A percentile compares a stretch with the other conserved stretches of the same genome.
Evolutionary conservation across 345 rosid species (phyloP).

Genomic region (Murraya koenigii): DNA sequence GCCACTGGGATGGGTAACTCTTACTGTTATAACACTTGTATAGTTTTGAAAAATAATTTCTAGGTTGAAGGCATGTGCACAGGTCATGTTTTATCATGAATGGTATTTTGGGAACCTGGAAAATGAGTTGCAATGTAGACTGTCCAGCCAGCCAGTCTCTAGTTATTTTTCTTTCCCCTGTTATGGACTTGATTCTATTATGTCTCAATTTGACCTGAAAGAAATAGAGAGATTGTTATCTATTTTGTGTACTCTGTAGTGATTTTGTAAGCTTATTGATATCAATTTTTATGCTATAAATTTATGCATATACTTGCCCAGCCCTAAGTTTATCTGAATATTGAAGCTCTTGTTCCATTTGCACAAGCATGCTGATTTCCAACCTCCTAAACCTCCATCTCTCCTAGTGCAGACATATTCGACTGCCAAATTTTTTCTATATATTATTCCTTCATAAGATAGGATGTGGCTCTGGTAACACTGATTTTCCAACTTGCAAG

Average conservation of each 20-base stretch:
- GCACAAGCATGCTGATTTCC: background rate
- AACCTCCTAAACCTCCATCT: background rate
- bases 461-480: background rate
- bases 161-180: slow-evolving; percentile 2
- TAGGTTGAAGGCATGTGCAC: slow-evolving; percentile 41
- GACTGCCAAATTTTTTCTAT: background rate
- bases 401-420: background rate
- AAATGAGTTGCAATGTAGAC: slow-evolving; percentile 14
- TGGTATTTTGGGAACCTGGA: slow-evolving; percentile 13
- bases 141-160: slow-evolving; percentile 11
- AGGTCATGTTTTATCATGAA: slow-evolving; percentile 19
- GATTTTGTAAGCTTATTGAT: slow-evolving; percentile 13
- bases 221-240: slow-evolving; percentile 6
- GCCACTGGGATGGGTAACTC: slow-evolving; percentile 15
- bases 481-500: background rate
- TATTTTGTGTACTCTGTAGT: slow-evolving; percentile 19
- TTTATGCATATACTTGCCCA: background rate
- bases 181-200: slow-evolving; percentile 11
- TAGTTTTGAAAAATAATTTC: slow-evolving; percentile 31
- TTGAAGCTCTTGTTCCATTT: background rate
- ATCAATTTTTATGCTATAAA: background rate
- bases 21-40: slow-evolving; percentile 26
- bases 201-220: slow-evolving; percentile 24
- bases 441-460: background rate
- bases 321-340: background rate